Base-by-base conservation (phyloP, 2,329 filamentous ascomycete genomes). In the Trichothecium sympodiale region DNA sequence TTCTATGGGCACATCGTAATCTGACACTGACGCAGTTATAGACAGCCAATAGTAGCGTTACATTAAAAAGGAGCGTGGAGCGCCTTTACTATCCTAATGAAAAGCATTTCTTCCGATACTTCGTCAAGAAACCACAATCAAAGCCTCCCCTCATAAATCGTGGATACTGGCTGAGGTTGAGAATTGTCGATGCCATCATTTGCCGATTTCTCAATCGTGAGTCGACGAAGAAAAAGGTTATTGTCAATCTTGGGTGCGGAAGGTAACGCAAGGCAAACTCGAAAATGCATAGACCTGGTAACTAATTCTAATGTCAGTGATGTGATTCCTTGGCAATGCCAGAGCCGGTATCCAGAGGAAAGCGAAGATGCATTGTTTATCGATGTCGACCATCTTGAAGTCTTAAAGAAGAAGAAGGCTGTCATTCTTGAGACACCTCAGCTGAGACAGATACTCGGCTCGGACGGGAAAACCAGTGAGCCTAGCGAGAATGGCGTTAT, bases 11-110 rank as follows among this genome's bases (percentile, higher is more conserved):
- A n/a, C 10, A 29, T 10, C 31, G 20, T 14, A 33, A 12, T 17
- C n/a, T n/a, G n/a, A n/a, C n/a, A n/a, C n/a, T n/a, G n/a, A n/a
- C n/a, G n/a, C n/a, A n/a, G n/a, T n/a, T n/a, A n/a, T 20, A 83
- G 74, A 95, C 87, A 39, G 94, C 94, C 55, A 88, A 79, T 53
- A 89, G 83, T 58, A 93, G 84, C 51, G 94, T 94, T 46, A 80
- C 88, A 13, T 94, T 87, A 12, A 95, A 95, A 55, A 69, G 87
- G 46, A 91, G 86, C 48, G 88, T 95, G n/a, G 87, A 94, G 53
- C 80, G 80, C 46, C 65, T 94, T 12, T 95, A 95, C 56, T 80
- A 83, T 51, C 69, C 80, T 13, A 49, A 75, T 41, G 77, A 93
- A 49, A 74, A 82, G 18, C 83, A 93, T 54, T 94, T 84, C 62